Evolutionary conservation across 2,329 filamentous ascomycete species (phyloP).

Genomic region (Orbilia javanica): DNA sequence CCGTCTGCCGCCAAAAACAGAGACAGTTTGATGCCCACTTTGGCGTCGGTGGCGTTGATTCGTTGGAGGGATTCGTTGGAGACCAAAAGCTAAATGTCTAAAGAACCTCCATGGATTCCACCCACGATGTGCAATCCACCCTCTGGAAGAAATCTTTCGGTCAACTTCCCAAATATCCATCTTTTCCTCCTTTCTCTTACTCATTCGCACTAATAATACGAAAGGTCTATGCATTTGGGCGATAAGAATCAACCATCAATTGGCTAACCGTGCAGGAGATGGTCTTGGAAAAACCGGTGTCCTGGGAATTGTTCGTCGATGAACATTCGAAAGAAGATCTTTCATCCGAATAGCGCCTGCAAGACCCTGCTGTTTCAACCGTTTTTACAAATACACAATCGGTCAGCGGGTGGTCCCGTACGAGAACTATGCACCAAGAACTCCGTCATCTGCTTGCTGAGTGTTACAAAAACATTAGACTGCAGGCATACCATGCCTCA

Average conservation of each 20-base stretch:
- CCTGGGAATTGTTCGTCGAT: slow-evolving; percentile 26
- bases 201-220: slow-evolving; percentile 54
- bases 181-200: slow-evolving; percentile 44
- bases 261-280: slow-evolving; percentile 42
- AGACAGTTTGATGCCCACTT: neutral
- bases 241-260: slow-evolving; percentile 48
- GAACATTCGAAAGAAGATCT: slow-evolving; percentile 27
- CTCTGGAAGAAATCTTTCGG: neutral
- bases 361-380: slow-evolving; percentile 12
- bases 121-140: no score
- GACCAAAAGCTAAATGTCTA: no score
- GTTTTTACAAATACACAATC: slow-evolving; percentile 17
- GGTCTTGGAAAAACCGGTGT: slow-evolving; percentile 29
- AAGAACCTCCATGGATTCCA: no score
- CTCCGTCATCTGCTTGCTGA: slow-evolving; percentile 21
- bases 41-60: neutral
- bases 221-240: slow-evolving; percentile 37
- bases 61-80: neutral
- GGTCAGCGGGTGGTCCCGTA: slow-evolving; percentile 34
- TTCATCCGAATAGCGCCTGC: slow-evolving; percentile 48
- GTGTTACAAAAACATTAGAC: slow-evolving; percentile 29
- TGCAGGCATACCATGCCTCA: slow-evolving; percentile 49
- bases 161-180: neutral
- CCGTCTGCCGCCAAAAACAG: neutral
- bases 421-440: slow-evolving; percentile 17